Evolutionary conservation across 2,329 filamentous ascomycete genomes (phyloP), one percentile per base, ranked within the genome.

Genomic region (Alternaria ventricosa): DNA sequence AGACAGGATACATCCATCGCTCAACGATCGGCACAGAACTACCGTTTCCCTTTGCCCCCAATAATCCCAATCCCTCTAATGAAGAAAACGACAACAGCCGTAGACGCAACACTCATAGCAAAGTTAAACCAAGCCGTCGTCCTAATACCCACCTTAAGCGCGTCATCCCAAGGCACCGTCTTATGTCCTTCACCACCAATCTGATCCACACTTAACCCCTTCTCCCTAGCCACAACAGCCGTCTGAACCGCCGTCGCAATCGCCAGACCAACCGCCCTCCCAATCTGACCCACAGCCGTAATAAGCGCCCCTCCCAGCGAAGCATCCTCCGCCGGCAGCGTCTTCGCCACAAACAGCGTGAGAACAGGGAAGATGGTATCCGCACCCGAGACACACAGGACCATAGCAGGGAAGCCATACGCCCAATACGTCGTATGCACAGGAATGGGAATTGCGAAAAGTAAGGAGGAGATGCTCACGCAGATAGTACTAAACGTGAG

Each of bases 251-350:
- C 88, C 0, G 89, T 91, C 3, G 85, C 87, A 30, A 92, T 82
- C 1, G 89, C 90, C 1, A 92, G 80, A 2, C 88, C 86, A n/a
- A 92, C 84, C 0, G 89, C 86, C 7, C 90, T 82, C 0, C 90
- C 90, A 30, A 92, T 81, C 71, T 91, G 89, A 0, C 87, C 87
- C 12, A 89, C 85, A 0, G 89, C 85, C 63, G 91, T 91, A 73
- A 92, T 87, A 9, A 92, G 83, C 0, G 89, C 90, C 1, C 89
- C 90, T 0, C 89, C 90, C 0, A 92, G 77, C 2, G 89, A 88
- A 71, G 92, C 90, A 65, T 92, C 89, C 54, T 88, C 86, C 1
- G 82, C 80, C 0, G 89, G 87, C 1, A 92, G 82, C 0, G 86
- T 83, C 64, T 87, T 87, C 0, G 89, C 89, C 0, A 87, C 89